phyloP scores from a whole-genome alignment of 2,329 filamentous ascomycete genomes.

The Pseudogymnoascus sp. region DNA sequence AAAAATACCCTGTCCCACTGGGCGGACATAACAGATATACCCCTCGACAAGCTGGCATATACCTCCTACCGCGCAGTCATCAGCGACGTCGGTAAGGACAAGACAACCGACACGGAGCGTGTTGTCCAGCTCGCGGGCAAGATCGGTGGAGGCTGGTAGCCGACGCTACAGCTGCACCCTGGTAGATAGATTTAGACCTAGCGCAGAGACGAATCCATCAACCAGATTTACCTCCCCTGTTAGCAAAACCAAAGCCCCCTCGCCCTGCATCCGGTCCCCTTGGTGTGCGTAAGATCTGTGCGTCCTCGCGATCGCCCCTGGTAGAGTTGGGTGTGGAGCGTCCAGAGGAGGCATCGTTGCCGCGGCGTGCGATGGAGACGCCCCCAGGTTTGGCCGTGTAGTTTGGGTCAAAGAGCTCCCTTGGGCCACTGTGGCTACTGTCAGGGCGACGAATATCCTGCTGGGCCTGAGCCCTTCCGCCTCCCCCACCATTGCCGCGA shows the following conservation, averaged over 20 bases:
- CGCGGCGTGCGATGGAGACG: slow-evolving; percentile 38
- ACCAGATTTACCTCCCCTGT: slow-evolving; percentile 48
- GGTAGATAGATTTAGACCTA: slow-evolving; percentile 14
- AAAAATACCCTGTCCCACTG: slow-evolving; percentile 67
- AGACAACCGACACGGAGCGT: slow-evolving; percentile 62
- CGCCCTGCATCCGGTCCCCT: slow-evolving; percentile 69
- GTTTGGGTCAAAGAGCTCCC: slow-evolving; percentile 71
- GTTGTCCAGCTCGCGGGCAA: slow-evolving; percentile 85
- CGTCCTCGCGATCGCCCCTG: slow-evolving; percentile 39
- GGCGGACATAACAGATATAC: slow-evolving; percentile 62
- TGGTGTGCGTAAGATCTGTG: slow-evolving; percentile 65
- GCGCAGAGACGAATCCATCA: slow-evolving; percentile 31
- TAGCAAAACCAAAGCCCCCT: slow-evolving; percentile 69
- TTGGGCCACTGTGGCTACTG: slow-evolving; percentile 30
- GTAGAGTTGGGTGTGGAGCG: slow-evolving; percentile 33
- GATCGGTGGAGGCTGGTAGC: slow-evolving; percentile 86
- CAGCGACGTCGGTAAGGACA: slow-evolving; percentile 83
- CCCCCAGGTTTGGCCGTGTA: slow-evolving; percentile 55
- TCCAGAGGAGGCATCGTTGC: slow-evolving; percentile 33
- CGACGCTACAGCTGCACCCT: slow-evolving; percentile 12
- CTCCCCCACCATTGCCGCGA: slow-evolving; percentile 31
- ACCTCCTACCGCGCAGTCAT: slow-evolving; percentile 90
- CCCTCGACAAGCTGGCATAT: slow-evolving; percentile 63
- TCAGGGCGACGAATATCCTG: slow-evolving; percentile 25
- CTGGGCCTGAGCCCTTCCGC: slow-evolving; percentile 32